These are phyloP conservation scores for Phoenix roebelenii DNA, from an alignment of 176 grass and related monocot species.

Conservation along the genomic window DNA sequence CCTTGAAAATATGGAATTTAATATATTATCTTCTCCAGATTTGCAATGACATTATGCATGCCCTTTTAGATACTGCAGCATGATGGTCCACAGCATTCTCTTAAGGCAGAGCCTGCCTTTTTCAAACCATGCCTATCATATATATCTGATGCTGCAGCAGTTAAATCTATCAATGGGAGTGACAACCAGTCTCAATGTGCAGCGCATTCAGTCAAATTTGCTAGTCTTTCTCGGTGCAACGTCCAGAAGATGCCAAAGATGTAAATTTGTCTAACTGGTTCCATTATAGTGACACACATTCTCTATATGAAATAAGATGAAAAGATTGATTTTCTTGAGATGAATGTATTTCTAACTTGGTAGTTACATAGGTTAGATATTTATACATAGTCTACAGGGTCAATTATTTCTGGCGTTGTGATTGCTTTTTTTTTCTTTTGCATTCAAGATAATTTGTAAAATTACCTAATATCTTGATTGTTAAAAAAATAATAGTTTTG, in stretches of 20 bases:
- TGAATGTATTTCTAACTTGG: neutral
- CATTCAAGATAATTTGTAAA: slow-evolving; percentile 20
- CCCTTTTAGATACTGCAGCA: too few relatives aligned
- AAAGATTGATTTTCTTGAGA: neutral
- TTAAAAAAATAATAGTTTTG: too few relatives aligned
- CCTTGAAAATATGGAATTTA: too few relatives aligned
- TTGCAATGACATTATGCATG: too few relatives aligned
- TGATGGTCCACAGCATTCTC: too few relatives aligned
- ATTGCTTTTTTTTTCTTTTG: slow-evolving; percentile 7
- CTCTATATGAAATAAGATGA: slow-evolving; percentile 1
- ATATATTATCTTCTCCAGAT: too few relatives aligned
- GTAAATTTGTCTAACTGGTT: neutral
- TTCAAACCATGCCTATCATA: neutral
- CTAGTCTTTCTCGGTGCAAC: neutral
- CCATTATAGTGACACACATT: slow-evolving; percentile 1
- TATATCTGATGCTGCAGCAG: neutral
- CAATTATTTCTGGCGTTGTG: neutral
- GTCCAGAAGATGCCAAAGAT: slow-evolving; percentile 9
- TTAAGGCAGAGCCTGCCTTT: too few relatives aligned
- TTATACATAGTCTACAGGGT: neutral
- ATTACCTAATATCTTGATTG: slow-evolving; percentile 2
- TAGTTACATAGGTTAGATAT: too few relatives aligned
- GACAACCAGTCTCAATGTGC: neutral
- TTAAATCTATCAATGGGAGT: neutral
- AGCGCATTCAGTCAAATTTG: neutral